These are phyloP conservation scores for Schwanniomyces pseudopolymorphus DNA, from an alignment of 805 yeast species.

Conservation along the genomic window DNA sequence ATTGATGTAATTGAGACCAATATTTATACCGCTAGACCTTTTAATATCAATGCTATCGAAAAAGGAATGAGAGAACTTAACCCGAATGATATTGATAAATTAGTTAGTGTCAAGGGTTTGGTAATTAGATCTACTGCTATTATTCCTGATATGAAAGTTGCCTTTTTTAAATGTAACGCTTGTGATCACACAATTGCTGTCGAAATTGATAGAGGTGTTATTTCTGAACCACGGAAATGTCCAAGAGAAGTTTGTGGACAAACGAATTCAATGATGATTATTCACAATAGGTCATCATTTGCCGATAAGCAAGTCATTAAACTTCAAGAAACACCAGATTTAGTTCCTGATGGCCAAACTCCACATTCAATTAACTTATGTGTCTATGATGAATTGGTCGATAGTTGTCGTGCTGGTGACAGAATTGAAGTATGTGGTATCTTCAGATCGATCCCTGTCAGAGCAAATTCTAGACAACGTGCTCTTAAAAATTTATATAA, in stretches of 20 bases:
- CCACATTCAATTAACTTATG: constrained; percentile 94
- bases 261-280: constrained; percentile 80
- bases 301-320: constrained; percentile 95
- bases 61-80: constrained; percentile 90
- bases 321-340: constrained; percentile 93
- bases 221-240: constrained; percentile 89
- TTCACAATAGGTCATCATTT: constrained; percentile 90
- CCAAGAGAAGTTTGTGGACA: constrained; percentile 86
- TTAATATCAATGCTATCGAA: constrained; percentile 63
- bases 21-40: constrained; percentile 87
- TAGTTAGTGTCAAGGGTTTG: constrained; percentile 87
- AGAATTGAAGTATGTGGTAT: constrained; percentile 94
- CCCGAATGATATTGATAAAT: constrained; percentile 91
- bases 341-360: constrained; percentile 97
- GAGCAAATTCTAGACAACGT: constrained; percentile 82
- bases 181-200: constrained; percentile 92
- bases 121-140: constrained; percentile 86
- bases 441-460: constrained; percentile 87
- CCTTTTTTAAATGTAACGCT: constrained; percentile 91
- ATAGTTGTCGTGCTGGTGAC: constrained; percentile 94
- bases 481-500: constrained; percentile 82
- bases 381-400: constrained; percentile 94
- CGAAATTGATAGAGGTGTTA: constrained; percentile 91
- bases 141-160: constrained; percentile 97
- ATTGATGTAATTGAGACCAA: constrained; percentile 76